Evolutionary conservation across 139 green algal species (phyloP).

Genomic region (Chlamydomonas eustigma): DNA sequence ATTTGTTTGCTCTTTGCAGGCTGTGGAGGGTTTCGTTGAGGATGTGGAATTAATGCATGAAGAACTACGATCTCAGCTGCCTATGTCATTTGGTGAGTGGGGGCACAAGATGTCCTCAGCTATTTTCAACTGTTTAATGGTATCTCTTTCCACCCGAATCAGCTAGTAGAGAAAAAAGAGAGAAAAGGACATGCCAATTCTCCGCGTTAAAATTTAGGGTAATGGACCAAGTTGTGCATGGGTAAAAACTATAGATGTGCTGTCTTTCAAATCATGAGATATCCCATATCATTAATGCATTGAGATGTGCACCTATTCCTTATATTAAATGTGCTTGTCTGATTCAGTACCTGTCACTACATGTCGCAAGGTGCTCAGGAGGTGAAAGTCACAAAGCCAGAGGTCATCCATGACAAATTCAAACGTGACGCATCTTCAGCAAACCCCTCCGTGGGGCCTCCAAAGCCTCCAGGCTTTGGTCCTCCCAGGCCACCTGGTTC

Average conservation of each 20-base stretch:
- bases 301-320: too few species aligned
- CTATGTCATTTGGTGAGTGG: slow-evolving; percentile 50
- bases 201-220: too few species aligned
- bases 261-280: too few species aligned
- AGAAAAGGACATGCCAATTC: too few species aligned
- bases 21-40: slow-evolving; percentile 14
- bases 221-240: too few species aligned
- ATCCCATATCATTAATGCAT: too few species aligned
- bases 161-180: too few species aligned
- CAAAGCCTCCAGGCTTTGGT: background rate
- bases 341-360: background rate
- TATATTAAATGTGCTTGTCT: too few species aligned
- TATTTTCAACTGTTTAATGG: background rate
- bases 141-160: background rate
- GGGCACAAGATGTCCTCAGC: background rate
- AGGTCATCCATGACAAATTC: background rate
- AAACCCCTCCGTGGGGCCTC: background rate
- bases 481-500: background rate
- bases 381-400: background rate
- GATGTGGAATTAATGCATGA: slow-evolving; percentile 35
- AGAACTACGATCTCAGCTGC: slow-evolving; percentile 35
- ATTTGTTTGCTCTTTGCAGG: too few species aligned
- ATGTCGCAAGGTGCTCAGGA: background rate
- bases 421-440: background rate
- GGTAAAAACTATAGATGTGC: too few species aligned